Base-by-base conservation (phyloP, 2,329 filamentous ascomycete species). In the Basipetospora sp. region DNA sequence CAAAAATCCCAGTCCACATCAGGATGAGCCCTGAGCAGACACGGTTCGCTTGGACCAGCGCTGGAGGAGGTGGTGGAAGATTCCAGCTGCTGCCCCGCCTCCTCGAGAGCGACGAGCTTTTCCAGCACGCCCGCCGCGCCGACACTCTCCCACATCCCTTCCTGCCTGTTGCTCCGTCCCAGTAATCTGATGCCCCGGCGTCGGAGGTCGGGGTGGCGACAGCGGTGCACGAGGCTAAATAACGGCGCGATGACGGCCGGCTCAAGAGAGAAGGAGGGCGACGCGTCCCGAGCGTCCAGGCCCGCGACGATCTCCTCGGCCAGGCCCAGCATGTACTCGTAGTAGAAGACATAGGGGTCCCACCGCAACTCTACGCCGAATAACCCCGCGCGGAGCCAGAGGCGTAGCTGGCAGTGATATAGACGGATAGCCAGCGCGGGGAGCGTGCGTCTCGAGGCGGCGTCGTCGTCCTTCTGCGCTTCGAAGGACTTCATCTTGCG, bases 121-220 rank as follows among this genome's bases (percentile, higher is more conserved):
- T 44, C 43, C 0, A 45, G 41, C 3, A 46, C 46, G 3, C 33
- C 36, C 6, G 46, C 47, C 2, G 46, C 41, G 9, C 40, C 44
- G 3, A 39, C 42, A 25, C 50, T 53, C 30, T 45, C 44, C 51
- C 50, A 53, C 36, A 50, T 42, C 1, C 49, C 52, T 29, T 54
- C 51, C 13, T 50, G 46, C 8, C 50, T 32, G 11, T 49, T 48
- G 5, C 40, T 13, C 8, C 36, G 31, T 4, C 29, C n/a, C 4
- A 54, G 38, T 5, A 52, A 36, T n/a, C 30, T 27, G 11, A 52
- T 26, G 4, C 45, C 47, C 13, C 44, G 36, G 8, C 47, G 40
- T 3, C 51, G 45, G 5, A 51, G 28, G 1, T 43, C n/a, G 2
- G 49, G 47, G 28, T 54, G 50, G 0, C 51, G 46, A 28, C 50